Evolutionary conservation across 2,329 filamentous ascomycete species (phyloP).

Genomic region (Dothideomycetes sp.): DNA sequence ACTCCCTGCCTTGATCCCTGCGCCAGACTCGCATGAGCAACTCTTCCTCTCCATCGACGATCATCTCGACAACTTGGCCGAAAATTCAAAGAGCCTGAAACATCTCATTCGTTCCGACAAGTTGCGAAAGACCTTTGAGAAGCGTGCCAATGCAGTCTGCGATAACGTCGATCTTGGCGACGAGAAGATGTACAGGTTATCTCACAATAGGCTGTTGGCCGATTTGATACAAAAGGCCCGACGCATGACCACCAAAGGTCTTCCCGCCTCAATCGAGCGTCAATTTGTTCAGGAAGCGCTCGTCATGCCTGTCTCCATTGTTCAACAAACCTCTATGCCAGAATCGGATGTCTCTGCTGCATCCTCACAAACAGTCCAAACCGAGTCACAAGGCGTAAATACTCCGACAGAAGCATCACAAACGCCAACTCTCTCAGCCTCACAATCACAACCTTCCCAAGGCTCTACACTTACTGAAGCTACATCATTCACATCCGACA

Average conservation of each 20-base stretch:
- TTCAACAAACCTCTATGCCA: conserved; percentile 46
- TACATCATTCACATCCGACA: conserved; percentile 21
- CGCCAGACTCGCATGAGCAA: conserved; percentile 44
- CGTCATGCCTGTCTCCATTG: conserved; percentile 63
- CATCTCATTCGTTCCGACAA: conserved; percentile 40
- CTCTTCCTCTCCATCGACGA: conserved; percentile 64
- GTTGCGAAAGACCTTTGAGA: conserved; percentile 36
- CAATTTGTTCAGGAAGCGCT: conserved; percentile 69
- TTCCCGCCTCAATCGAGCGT: conserved; percentile 78
- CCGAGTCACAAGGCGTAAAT: conserved; percentile 14
- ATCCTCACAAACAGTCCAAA: conserved; percentile 21
- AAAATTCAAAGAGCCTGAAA: conserved; percentile 48
- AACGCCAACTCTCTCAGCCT: conserved; percentile 10
- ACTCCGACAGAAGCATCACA: conserved; percentile 15
- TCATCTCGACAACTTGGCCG: conserved; percentile 55
- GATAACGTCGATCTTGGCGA: conserved; percentile 76
- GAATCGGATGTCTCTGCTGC: too few relatives aligned
- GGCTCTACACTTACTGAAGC: conserved; percentile 14
- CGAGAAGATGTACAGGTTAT: conserved; percentile 77
- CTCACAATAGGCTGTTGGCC: conserved; percentile 56
- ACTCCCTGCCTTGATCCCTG: conserved; percentile 55
- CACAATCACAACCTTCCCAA: conserved; percentile 11
- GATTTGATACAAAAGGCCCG: conserved; percentile 64
- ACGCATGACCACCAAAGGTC: conserved; percentile 51
- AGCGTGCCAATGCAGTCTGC: conserved; percentile 60